phyloP scores from a whole-genome alignment of 352 stramenopile genomes.

The Phytophthora kernoviae region DNA sequence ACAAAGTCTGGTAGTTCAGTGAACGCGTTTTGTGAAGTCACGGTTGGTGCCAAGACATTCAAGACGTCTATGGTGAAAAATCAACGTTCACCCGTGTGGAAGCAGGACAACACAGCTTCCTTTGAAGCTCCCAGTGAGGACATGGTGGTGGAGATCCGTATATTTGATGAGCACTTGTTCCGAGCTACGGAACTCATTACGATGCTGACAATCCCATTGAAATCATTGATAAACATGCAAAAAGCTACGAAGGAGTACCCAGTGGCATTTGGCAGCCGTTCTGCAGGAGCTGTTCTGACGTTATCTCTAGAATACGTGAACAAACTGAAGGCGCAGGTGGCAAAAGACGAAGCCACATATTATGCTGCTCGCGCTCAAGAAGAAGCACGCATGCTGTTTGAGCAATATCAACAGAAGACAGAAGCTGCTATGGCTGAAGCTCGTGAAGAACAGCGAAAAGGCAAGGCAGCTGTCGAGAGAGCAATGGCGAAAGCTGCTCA shows the following conservation, averaged over 20 bases:
- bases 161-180: slow-evolving; percentile 86
- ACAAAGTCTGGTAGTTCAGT: slow-evolving; percentile 71
- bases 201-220: slow-evolving; percentile 77
- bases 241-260: slow-evolving; percentile 85
- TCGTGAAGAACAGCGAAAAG: slow-evolving; percentile 75
- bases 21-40: slow-evolving; percentile 84
- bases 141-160: slow-evolving; percentile 82
- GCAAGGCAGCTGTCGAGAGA: slow-evolving; percentile 81
- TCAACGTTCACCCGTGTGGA: slow-evolving; percentile 83
- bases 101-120: slow-evolving; percentile 82
- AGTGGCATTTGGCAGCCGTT: slow-evolving; percentile 73
- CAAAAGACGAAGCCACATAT: slow-evolving; percentile 75
- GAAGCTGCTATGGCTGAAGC: slow-evolving; percentile 81
- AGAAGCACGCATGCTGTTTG: slow-evolving; percentile 72
- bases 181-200: slow-evolving; percentile 70
- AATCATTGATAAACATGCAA: slow-evolving; percentile 81
- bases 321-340: slow-evolving; percentile 83
- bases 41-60: slow-evolving; percentile 81
- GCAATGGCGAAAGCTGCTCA: slow-evolving; percentile 77
- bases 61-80: slow-evolving; percentile 83
- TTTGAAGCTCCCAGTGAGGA: slow-evolving; percentile 80
- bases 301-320: slow-evolving; percentile 86
- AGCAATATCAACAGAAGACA: slow-evolving; percentile 76
- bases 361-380: slow-evolving; percentile 70
- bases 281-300: slow-evolving; percentile 71